These are phyloP conservation scores for Yarrowia hollandica DNA, from an alignment of 805 yeast genomes.

Conservation along the genomic window DNA sequence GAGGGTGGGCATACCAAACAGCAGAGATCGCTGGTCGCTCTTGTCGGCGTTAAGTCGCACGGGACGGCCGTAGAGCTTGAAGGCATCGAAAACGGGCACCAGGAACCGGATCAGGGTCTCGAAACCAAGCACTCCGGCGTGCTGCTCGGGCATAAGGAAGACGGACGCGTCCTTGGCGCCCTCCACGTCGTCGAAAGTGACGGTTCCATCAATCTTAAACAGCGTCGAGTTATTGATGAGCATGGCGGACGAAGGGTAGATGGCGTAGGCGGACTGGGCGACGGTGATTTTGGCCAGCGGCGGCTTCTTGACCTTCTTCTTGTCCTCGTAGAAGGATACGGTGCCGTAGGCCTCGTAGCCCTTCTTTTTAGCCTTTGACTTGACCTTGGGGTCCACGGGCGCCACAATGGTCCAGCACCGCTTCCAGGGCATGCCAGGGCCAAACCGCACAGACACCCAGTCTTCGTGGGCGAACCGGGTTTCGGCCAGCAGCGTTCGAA, in stretches of 20 bases:
- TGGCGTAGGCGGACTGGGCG: conserved; percentile 77
- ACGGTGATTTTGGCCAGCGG: conserved; percentile 77
- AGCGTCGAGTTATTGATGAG: conserved; percentile 85
- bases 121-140: conserved; percentile 77
- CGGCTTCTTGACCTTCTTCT: conserved; percentile 61
- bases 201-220: conserved; percentile 83
- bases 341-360: conserved; percentile 53
- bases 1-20: conserved; percentile 80
- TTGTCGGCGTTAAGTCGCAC: conserved; percentile 72
- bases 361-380: conserved; percentile 47
- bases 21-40: conserved; percentile 59
- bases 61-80: conserved; percentile 81
- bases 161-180: conserved; percentile 58
- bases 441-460: conserved; percentile 93
- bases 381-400: conserved; percentile 48
- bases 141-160: conserved; percentile 80
- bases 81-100: conserved; percentile 73
- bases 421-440: conserved; percentile 98
- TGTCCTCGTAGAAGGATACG: conserved; percentile 78
- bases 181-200: conserved; percentile 43
- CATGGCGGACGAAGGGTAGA: conserved; percentile 83
- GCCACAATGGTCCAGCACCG: conserved; percentile 86
- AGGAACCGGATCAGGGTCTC: conserved; percentile 82
- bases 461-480: conserved; percentile 86
- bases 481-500: conserved; percentile 78